These are phyloP conservation scores for Kodamaea neixiangensis DNA, from an alignment of 805 yeast genomes.

Conservation along the genomic window DNA sequence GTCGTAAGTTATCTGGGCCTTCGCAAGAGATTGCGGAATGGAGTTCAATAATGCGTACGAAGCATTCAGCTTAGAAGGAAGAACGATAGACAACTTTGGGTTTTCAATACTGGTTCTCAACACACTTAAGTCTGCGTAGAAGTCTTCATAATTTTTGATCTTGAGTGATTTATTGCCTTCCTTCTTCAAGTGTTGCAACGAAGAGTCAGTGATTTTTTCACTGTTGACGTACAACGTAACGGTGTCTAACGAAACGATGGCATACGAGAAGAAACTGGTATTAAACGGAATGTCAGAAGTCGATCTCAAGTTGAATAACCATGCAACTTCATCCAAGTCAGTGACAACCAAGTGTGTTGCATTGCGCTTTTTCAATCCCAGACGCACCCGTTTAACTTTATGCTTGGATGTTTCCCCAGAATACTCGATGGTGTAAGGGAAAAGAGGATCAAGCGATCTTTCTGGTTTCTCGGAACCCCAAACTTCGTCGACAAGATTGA, in stretches of 20 bases:
- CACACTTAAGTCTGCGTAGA: slow-evolving; percentile 56
- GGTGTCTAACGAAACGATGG: slow-evolving; percentile 33
- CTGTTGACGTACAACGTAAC: slow-evolving; percentile 58
- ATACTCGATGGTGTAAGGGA: slow-evolving; percentile 29
- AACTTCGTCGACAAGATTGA: slow-evolving; percentile 39
- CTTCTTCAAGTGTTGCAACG: slow-evolving; percentile 23
- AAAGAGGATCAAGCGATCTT: slow-evolving; percentile 36
- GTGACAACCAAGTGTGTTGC: slow-evolving; percentile 51
- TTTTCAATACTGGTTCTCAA: slow-evolving; percentile 22
- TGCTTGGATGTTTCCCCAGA: slow-evolving; percentile 35
- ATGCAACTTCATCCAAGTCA: slow-evolving; percentile 88
- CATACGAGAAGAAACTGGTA: slow-evolving; percentile 82
- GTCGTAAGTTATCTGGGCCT: slow-evolving; percentile 23
- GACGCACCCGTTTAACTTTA: slow-evolving; percentile 32
- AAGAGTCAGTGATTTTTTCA: slow-evolving; percentile 38
- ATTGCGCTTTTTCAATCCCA: slow-evolving; percentile 27
- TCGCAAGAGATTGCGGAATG: slow-evolving; percentile 32
- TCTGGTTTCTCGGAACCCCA: slow-evolving; percentile 40
- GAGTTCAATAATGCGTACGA: slow-evolving; percentile 33
- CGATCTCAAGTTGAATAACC: slow-evolving; percentile 86
- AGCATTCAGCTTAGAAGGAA: slow-evolving; percentile 33
- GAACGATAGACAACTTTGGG: slow-evolving; percentile 23
- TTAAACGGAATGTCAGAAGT: slow-evolving; percentile 73
- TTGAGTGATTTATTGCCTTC: slow-evolving; percentile 26
- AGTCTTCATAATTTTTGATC: slow-evolving; percentile 53